Evolutionary conservation across 306 rosid genomes (phyloP).

Genomic region (Vigna reflexopilosa): DNA sequence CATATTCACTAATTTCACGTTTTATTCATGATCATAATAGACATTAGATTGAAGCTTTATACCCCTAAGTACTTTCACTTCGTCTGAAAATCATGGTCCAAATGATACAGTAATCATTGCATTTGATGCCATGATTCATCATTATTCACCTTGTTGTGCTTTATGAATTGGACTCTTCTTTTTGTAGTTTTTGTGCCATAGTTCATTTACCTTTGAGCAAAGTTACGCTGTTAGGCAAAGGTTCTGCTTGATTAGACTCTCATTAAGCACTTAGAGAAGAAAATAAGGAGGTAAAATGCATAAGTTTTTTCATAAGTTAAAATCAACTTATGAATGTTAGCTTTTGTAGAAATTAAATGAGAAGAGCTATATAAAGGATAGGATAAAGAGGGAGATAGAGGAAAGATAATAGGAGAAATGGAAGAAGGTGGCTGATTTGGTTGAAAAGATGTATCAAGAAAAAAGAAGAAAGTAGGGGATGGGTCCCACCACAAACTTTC

Average conservation of each 20-base stretch:
- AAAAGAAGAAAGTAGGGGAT: too few relatives aligned
- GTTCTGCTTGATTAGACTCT: background rate
- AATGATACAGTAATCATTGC: conserved; percentile 21
- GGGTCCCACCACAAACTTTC: too few relatives aligned
- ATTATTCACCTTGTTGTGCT: conserved; percentile 20
- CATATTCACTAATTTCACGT: conserved; percentile 17
- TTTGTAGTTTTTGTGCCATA: background rate
- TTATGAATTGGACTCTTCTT: conserved; percentile 1
- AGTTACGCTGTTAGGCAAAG: conserved; percentile 8
- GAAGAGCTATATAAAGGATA: background rate
- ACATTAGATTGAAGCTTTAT: conserved; percentile 1
- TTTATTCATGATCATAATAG: conserved; percentile 36
- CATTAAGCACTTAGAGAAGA: background rate
- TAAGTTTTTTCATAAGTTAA: background rate
- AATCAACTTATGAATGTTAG: background rate
- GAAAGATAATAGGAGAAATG: too few relatives aligned
- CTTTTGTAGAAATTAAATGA: background rate
- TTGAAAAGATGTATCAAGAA: too few relatives aligned
- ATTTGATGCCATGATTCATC: conserved; percentile 22
- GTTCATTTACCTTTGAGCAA: background rate
- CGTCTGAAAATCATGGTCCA: conserved; percentile 27
- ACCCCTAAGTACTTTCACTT: background rate
- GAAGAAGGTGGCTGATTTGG: too few relatives aligned
- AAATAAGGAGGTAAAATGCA: background rate
- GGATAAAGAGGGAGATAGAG: too few relatives aligned